Conservation (phyloP, 2,329 filamentous ascomycete genomes). For the Botrytis elliptica region DNA sequence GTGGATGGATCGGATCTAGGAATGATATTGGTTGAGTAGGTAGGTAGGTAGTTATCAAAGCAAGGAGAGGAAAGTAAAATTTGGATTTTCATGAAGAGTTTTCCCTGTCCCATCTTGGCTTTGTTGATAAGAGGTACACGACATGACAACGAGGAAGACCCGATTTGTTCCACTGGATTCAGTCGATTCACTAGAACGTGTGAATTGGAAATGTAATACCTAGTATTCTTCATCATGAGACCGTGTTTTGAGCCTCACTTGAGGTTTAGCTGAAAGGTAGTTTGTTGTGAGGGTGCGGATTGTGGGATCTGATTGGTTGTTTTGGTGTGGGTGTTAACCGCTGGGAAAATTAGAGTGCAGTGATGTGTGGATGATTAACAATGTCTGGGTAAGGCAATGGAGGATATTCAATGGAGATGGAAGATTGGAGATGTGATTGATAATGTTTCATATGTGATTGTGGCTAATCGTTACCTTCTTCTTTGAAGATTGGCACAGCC, state of each 20-base stretch:
- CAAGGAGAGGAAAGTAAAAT: background rate
- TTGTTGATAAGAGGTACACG: background rate
- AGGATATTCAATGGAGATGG: background rate
- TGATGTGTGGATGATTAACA: background rate
- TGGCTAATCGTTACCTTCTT: constrained; percentile 1
- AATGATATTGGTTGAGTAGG: constrained; percentile 1
- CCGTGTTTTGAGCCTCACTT: constrained; percentile 8
- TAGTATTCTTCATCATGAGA: constrained; percentile 5
- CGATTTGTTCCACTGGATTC: background rate
- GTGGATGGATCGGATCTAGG: background rate
- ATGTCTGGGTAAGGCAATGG: background rate
- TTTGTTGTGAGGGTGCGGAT: background rate
- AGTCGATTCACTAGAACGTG: background rate
- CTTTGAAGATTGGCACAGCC: background rate
- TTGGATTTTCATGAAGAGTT: background rate
- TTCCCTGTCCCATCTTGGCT: background rate
- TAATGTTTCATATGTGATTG: constrained; percentile 11
- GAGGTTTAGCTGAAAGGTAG: constrained; percentile 2
- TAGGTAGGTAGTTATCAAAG: background rate
- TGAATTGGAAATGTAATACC: background rate
- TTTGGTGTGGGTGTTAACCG: background rate
- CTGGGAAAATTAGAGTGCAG: background rate
- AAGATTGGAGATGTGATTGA: background rate
- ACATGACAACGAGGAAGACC: background rate
- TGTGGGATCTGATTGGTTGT: background rate